Evolutionary conservation across 257 asterid species (phyloP), one percentile per base, ranked within the genome.

Genomic region (Knoxia roxburghii): DNA sequence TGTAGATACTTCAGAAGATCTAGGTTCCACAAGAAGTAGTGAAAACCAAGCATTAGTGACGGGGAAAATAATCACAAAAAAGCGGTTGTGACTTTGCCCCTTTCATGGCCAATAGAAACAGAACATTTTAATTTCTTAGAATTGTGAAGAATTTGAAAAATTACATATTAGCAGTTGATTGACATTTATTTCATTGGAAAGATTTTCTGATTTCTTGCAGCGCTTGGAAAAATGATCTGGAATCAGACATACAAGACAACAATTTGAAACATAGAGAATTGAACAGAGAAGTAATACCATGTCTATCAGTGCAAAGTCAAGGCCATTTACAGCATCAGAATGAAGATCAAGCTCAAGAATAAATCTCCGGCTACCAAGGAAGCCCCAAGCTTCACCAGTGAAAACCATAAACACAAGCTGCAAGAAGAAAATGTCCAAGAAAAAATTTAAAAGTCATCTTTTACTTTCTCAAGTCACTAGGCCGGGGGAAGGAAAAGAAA

Each of bases 381-480:
- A 90, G 61, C 99, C 99, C 99, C 99, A 94, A 66, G 95, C 79
- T 80, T 94, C 99, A 68, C 99, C 99, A 53, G 99, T 94, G 84
- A 94, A 78, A 79, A 86, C 90, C 75, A 85, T 80, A 85, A 90
- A 94, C 57, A 88, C 96, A 76, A 94, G 92, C 99, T 94, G 90
- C 73, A 70, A 69, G 61, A 81, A 59, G 65, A 61, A 64, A 52
- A 70, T 51, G 52, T 23, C 21, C 55, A 14, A 14, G 14, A 8
- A 51, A 64, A 79, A 67, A 55, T 45, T 54, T 24, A 65, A 60
- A 41, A 60, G 32, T 20, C 0, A 69, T 33, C 37, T 27, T 41
- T 37, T 23, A n/a, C 50, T 32, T 41, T 27, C 23, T 12, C 61
- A n/a, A n/a, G n/a, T n/a, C n/a, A n/a, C n/a, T n/a, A n/a, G n/a